Conservation (phyloP, 345 rosid species). For the Linum lewisii region DNA sequence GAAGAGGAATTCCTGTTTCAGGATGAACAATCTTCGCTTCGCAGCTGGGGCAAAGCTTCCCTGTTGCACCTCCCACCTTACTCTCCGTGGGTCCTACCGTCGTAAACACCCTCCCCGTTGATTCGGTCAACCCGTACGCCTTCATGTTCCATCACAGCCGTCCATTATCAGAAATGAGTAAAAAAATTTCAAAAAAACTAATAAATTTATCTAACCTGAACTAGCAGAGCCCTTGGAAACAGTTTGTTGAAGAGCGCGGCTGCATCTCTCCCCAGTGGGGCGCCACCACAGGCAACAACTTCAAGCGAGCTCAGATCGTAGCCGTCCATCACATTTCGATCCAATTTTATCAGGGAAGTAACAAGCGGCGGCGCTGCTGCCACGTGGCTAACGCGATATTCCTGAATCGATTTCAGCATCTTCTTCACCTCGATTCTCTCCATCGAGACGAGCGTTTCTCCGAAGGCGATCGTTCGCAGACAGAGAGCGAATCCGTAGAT, state of each 20-base stretch:
- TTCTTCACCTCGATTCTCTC: conserved; percentile 21
- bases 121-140: conserved; percentile 62
- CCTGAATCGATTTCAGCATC: conserved; percentile 24
- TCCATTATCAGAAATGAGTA: background rate
- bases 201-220: conserved; percentile 27
- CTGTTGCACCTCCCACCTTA: conserved; percentile 29
- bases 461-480: conserved; percentile 28
- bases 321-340: conserved; percentile 9
- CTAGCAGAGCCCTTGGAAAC: conserved; percentile 28
- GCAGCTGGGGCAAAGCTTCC: conserved; percentile 37
- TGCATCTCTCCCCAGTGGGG: conserved; percentile 22
- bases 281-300: conserved; percentile 39
- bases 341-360: conserved; percentile 24
- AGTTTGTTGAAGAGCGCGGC: conserved; percentile 20
- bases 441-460: conserved; percentile 31
- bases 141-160: conserved; percentile 7
- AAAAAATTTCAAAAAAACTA: background rate
- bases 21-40: conserved; percentile 45
- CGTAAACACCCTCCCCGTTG: conserved; percentile 32
- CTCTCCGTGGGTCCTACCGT: conserved; percentile 34
- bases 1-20: conserved; percentile 25
- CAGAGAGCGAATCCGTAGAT: conserved; percentile 32
- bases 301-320: conserved; percentile 44
- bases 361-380: conserved; percentile 44
- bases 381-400: conserved; percentile 28